These are phyloP conservation scores for Trichoderma parareesei DNA, from an alignment of 495 filamentous ascomycete species.

Conservation along the genomic window DNA sequence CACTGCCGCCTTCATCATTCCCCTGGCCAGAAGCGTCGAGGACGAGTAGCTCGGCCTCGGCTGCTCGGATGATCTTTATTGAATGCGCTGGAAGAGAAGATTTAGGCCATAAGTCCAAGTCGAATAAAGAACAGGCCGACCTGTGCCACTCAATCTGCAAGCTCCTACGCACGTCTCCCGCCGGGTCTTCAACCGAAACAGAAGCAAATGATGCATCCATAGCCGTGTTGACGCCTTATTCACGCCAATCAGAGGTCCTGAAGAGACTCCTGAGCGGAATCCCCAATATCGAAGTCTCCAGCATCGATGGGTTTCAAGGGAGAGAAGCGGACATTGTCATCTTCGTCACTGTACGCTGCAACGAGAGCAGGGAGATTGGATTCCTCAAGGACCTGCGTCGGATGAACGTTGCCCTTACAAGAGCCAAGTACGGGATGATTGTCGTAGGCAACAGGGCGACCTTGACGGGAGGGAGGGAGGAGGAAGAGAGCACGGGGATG, in stretches of 20 bases:
- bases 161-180: slow-evolving; percentile 18
- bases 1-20: slow-evolving; percentile 19
- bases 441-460: slow-evolving; percentile 36
- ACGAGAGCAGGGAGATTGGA: slow-evolving; percentile 37
- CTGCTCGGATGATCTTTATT: slow-evolving; percentile 31
- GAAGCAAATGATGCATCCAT: slow-evolving; percentile 19
- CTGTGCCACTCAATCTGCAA: slow-evolving; percentile 26
- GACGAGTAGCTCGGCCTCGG: slow-evolving; percentile 13
- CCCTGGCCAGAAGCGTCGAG: neutral
- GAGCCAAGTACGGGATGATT: slow-evolving; percentile 36
- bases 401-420: slow-evolving; percentile 44
- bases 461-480: slow-evolving; percentile 20
- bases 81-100: slow-evolving; percentile 36
- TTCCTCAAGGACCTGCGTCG: slow-evolving; percentile 43
- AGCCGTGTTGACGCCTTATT: slow-evolving; percentile 41
- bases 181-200: neutral
- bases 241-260: slow-evolving; percentile 32
- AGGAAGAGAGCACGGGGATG: slow-evolving; percentile 17
- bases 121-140: slow-evolving; percentile 35
- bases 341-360: slow-evolving; percentile 41
- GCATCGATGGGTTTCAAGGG: slow-evolving; percentile 46
- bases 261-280: slow-evolving; percentile 21
- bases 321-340: slow-evolving; percentile 45
- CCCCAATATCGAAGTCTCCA: slow-evolving; percentile 29
- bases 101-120: slow-evolving; percentile 34